Conservation (phyloP, 2,329 filamentous ascomycete genomes). For the Plectosphaerella plurivora region DNA sequence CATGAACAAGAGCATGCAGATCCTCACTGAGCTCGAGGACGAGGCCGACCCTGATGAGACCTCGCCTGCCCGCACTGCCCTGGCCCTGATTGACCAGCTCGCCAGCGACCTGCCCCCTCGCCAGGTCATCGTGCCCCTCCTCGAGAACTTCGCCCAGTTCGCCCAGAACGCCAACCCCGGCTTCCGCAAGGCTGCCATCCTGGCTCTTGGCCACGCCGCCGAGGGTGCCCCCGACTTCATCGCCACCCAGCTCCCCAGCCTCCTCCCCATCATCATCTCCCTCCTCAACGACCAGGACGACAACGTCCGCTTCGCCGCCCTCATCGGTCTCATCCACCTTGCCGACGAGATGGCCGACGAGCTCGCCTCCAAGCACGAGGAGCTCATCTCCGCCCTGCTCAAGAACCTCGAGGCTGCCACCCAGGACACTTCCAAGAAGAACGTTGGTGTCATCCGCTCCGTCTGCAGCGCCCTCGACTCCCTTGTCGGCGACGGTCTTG, state of each 20-base stretch:
- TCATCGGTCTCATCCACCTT: slow-evolving; percentile 83
- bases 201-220: slow-evolving; percentile 88
- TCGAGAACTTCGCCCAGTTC: slow-evolving; percentile 81
- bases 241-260: slow-evolving; percentile 80
- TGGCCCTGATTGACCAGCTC: slow-evolving; percentile 84
- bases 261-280: slow-evolving; percentile 79
- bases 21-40: slow-evolving; percentile 83
- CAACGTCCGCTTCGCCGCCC: slow-evolving; percentile 79
- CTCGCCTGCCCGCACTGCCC: slow-evolving; percentile 78
- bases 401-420: slow-evolving; percentile 84
- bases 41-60: slow-evolving; percentile 71
- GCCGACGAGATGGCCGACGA: slow-evolving; percentile 93
- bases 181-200: slow-evolving; percentile 83
- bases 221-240: slow-evolving; percentile 98
- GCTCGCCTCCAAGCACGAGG: slow-evolving; percentile 77
- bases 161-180: slow-evolving; percentile 70
- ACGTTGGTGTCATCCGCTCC: slow-evolving; percentile 80
- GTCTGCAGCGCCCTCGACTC: slow-evolving; percentile 89
- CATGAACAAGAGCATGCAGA: slow-evolving; percentile 81
- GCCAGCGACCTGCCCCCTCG: slow-evolving; percentile 84
- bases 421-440: slow-evolving; percentile 67
- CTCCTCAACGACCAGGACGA: slow-evolving; percentile 81
- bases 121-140: slow-evolving; percentile 88
- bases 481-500: slow-evolving; percentile 81
- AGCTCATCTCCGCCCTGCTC: slow-evolving; percentile 77